phyloP scores from a whole-genome alignment of 192 early-diverging fungal species.

The Mortierella antarctica region DNA sequence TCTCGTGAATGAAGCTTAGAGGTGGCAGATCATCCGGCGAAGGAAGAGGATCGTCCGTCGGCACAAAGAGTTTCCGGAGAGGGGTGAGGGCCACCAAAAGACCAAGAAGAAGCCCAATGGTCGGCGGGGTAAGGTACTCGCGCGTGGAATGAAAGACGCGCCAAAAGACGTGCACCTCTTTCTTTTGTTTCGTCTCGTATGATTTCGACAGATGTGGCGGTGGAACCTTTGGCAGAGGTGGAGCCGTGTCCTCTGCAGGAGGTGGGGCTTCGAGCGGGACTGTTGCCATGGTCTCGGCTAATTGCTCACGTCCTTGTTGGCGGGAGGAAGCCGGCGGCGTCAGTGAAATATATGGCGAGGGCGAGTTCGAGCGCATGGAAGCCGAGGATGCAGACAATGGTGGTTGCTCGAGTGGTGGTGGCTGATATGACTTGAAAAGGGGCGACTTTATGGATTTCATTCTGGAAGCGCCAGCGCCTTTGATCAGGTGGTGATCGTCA shows the following conservation, averaged over 20 bases:
- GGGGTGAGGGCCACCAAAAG: conserved; percentile 20
- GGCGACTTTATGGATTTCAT: conserved; percentile 14
- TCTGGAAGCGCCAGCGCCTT: neutral
- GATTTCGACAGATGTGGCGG: conserved; percentile 19
- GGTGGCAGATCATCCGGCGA: conserved; percentile 36
- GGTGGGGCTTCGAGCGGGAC: neutral
- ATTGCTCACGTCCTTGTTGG: neutral
- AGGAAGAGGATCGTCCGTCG: conserved; percentile 13
- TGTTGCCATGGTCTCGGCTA: neutral
- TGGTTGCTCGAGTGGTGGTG: conserved; percentile 8
- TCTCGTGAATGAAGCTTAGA: conserved; percentile 37
- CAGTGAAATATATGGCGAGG: conserved; percentile 7
- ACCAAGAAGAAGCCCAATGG: conserved; percentile 36
- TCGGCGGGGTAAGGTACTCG: conserved; percentile 46
- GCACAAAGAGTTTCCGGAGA: conserved; percentile 17
- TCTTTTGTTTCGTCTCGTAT: conserved; percentile 7
- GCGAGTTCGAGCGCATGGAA: neutral
- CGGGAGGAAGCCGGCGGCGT: neutral
- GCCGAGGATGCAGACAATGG: neutral
- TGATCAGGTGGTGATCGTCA: conserved; percentile 25
- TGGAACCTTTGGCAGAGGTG: conserved; percentile 32
- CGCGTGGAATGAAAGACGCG: conserved; percentile 23
- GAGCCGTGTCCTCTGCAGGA: neutral
- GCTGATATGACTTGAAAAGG: conserved; percentile 16
- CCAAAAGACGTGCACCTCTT: conserved; percentile 10